Conservation (phyloP, 495 filamentous ascomycete genomes). For the Penicillium alfredii region DNA sequence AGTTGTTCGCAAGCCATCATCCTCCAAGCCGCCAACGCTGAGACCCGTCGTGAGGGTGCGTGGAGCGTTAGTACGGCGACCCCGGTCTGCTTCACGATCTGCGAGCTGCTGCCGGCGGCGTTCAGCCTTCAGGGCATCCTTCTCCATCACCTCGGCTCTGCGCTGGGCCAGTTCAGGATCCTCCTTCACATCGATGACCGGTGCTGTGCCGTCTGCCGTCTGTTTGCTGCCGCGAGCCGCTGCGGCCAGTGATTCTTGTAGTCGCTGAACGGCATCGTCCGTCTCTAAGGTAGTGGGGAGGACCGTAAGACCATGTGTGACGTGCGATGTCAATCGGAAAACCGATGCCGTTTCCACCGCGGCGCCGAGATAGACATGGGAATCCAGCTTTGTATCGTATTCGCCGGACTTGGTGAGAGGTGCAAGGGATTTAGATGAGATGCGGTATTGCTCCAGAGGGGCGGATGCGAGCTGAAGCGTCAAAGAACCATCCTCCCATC, state of each 20-base stretch:
- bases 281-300: slow-evolving; percentile 61
- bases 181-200: slow-evolving; percentile 55
- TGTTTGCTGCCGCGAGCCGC: slow-evolving; percentile 51
- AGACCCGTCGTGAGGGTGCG: slow-evolving; percentile 52
- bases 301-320: slow-evolving; percentile 70
- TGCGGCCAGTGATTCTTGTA: slow-evolving; percentile 63
- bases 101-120: slow-evolving; percentile 62
- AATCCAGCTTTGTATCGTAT: slow-evolving; percentile 66
- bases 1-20: slow-evolving; percentile 46
- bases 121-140: slow-evolving; percentile 60
- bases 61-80: slow-evolving; percentile 43
- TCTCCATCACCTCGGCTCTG: slow-evolving; percentile 68
- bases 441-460: slow-evolving; percentile 72
- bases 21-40: slow-evolving; percentile 70
- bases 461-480: slow-evolving; percentile 70
- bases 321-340: slow-evolving; percentile 70
- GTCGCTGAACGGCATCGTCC: slow-evolving; percentile 70
- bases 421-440: slow-evolving; percentile 68
- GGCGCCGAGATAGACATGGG: slow-evolving; percentile 76
- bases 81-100: slow-evolving; percentile 56
- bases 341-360: slow-evolving; percentile 63
- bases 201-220: slow-evolving; percentile 52
- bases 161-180: slow-evolving; percentile 78
- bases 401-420: slow-evolving; percentile 54
- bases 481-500: slow-evolving; percentile 79